Conservation (phyloP, 2,329 filamentous ascomycete genomes). For the Albifimbria verrucaria region DNA sequence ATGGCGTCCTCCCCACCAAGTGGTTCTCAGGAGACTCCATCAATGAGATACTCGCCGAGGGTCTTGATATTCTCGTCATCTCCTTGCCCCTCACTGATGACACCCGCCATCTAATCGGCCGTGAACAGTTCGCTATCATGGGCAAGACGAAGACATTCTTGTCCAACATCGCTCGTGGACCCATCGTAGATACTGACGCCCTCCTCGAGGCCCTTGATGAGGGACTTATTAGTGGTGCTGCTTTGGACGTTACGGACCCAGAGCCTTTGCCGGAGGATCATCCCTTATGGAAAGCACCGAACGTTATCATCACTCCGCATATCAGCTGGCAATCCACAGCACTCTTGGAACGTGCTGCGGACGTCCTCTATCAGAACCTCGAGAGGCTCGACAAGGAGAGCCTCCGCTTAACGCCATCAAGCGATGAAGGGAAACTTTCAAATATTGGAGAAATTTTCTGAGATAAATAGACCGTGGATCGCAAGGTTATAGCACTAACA, state of each 20-base stretch:
- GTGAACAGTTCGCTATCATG: slow-evolving; percentile 39
- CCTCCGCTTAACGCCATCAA: slow-evolving; percentile 23
- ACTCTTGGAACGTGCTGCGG: slow-evolving; percentile 21
- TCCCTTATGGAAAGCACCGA: slow-evolving; percentile 61
- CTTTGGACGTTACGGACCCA: slow-evolving; percentile 69
- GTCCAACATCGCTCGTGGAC: slow-evolving; percentile 61
- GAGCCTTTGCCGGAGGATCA: slow-evolving; percentile 65
- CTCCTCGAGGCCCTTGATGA: slow-evolving; percentile 52
- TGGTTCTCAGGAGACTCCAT: slow-evolving; percentile 38
- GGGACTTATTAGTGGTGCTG: slow-evolving; percentile 50
- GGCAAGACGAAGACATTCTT: slow-evolving; percentile 48
- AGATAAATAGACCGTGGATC: too few species aligned
- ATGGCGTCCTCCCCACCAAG: slow-evolving; percentile 35
- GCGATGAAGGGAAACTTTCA: too few species aligned
- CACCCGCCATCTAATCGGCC: slow-evolving; percentile 39
- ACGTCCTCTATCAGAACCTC: slow-evolving; percentile 25
- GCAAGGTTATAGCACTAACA: too few species aligned
- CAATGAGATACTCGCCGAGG: slow-evolving; percentile 38
- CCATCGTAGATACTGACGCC: slow-evolving; percentile 40
- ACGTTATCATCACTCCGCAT: slow-evolving; percentile 54
- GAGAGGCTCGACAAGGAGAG: slow-evolving; percentile 21
- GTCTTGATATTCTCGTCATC: slow-evolving; percentile 42
- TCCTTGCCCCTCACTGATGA: slow-evolving; percentile 35
- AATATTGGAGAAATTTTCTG: too few species aligned
- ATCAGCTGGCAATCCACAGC: slow-evolving; percentile 29